These are phyloP conservation scores for Hypoxylon perforatum DNA, from an alignment of 495 filamentous ascomycete genomes.

Conservation along the genomic window DNA sequence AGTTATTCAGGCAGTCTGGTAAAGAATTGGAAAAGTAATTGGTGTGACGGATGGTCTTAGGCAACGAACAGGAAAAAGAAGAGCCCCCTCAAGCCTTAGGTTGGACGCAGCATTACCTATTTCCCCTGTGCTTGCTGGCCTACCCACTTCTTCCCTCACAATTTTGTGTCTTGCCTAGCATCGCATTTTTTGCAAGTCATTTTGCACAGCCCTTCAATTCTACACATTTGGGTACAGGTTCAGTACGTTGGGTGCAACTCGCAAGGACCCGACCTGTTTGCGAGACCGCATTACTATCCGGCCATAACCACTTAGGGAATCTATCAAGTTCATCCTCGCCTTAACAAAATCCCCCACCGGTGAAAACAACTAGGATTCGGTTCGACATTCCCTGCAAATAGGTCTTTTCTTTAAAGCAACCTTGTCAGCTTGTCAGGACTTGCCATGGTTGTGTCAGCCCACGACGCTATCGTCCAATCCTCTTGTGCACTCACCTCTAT, in stretches of 20 bases:
- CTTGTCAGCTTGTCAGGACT: conserved; percentile 27
- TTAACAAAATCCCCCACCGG: conserved; percentile 19
- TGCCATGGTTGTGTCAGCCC: conserved; percentile 46
- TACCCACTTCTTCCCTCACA: no score
- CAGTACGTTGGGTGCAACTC: conserved; percentile 21
- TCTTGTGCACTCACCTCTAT: conserved; percentile 18
- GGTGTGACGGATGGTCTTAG: conserved; percentile 10
- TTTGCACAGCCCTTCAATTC: conserved; percentile 28
- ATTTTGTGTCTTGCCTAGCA: neutral
- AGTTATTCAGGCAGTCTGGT: neutral
- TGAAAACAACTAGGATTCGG: conserved; percentile 28
- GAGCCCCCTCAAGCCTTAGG: no score
- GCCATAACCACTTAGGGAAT: conserved; percentile 23
- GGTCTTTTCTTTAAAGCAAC: conserved; percentile 26
- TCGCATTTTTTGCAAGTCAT: no score
- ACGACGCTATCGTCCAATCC: conserved; percentile 45
- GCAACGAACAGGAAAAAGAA: neutral
- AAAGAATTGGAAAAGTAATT: conserved; percentile 19
- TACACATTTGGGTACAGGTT: no score
- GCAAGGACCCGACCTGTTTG: conserved; percentile 19
- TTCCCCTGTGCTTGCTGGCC: no score
- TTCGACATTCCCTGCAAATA: conserved; percentile 42
- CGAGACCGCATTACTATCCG: conserved; percentile 18
- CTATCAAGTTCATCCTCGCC: neutral
- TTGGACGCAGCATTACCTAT: no score